Percentiles rank a stretch among this genome's conserved stretches.
phyloP scores from a whole-genome alignment of 176 grass and related monocot species.

The Musa acuminata region DNA sequence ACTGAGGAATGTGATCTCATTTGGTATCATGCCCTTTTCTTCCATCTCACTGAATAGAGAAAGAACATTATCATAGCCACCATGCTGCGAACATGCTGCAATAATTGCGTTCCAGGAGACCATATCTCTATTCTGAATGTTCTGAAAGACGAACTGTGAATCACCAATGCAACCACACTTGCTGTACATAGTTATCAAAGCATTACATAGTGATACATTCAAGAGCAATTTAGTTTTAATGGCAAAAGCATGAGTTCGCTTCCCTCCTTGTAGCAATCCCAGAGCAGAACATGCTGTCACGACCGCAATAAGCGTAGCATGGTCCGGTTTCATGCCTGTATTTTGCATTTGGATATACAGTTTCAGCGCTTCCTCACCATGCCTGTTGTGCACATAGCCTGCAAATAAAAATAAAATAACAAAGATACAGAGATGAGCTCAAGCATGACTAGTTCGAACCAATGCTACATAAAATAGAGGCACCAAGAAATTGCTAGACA shows the following conservation, averaged over 20 bases:
- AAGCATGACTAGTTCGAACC: no score
- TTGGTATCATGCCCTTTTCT: constrained; percentile 28
- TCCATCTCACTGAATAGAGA: constrained; percentile 64
- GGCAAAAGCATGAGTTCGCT: constrained; percentile 45
- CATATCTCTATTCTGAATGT: constrained; percentile 38
- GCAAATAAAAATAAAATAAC: constrained; percentile 7
- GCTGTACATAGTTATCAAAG: constrained; percentile 86
- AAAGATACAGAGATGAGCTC: constrained; percentile 10
- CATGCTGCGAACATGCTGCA: constrained; percentile 72
- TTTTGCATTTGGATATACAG: constrained; percentile 52
- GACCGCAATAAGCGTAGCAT: constrained; percentile 59
- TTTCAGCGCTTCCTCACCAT: constrained; percentile 55
- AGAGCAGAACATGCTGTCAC: constrained; percentile 67
- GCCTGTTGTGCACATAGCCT: constrained; percentile 85
- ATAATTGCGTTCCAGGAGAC: constrained; percentile 84
- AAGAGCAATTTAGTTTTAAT: constrained; percentile 69
- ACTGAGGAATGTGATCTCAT: constrained; percentile 66
- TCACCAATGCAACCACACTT: constrained; percentile 65
- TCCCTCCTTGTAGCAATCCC: constrained; percentile 69
- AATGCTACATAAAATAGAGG: no score
- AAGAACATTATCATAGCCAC: constrained; percentile 53
- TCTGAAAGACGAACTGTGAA: constrained; percentile 48
- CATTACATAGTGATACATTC: constrained; percentile 52
- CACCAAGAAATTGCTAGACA: no score
- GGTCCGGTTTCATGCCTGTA: constrained; percentile 55